phyloP scores from a whole-genome alignment of 2,329 filamentous ascomycete species.

The Diplodia corticola region DNA sequence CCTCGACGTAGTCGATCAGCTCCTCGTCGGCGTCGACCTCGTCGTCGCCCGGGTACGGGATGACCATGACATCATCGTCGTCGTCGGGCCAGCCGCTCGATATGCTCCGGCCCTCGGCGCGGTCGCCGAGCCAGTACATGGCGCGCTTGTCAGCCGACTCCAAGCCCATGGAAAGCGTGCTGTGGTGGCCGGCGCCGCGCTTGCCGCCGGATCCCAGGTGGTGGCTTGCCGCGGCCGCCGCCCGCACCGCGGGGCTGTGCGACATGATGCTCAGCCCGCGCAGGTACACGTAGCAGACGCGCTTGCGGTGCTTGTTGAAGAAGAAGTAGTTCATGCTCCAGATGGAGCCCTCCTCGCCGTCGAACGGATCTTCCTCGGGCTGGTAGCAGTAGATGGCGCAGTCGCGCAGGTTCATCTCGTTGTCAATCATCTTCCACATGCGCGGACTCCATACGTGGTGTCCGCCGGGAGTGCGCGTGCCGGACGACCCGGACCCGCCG shows the following conservation, averaged over 20 bases:
- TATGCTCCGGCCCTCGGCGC: constrained; percentile 34
- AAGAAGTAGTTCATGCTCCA: constrained; percentile 98
- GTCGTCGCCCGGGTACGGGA: constrained; percentile 39
- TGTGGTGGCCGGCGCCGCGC: neutral
- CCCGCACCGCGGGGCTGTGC: constrained; percentile 54
- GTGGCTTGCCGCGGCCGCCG: constrained; percentile 3
- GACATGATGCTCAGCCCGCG: constrained; percentile 80
- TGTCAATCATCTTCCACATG: constrained; percentile 90
- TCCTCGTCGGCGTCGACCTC: constrained; percentile 39
- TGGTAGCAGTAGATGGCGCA: constrained; percentile 89
- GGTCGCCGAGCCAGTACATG: constrained; percentile 82
- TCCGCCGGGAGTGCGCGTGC: constrained; percentile 50
- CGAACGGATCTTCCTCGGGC: constrained; percentile 85
- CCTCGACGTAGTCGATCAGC: constrained; percentile 21
- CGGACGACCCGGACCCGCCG: constrained; percentile 41
- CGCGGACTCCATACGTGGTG: constrained; percentile 77
- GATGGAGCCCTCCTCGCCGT: constrained; percentile 87
- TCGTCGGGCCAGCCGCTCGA: constrained; percentile 43
- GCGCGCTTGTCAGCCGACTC: constrained; percentile 70
- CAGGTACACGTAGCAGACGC: constrained; percentile 91
- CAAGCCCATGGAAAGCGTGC: constrained; percentile 15
- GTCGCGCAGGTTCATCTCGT: constrained; percentile 88
- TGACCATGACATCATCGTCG: constrained; percentile 44
- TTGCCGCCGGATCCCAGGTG: neutral
- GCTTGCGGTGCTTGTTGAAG: constrained; percentile 89